Evolutionary conservation across 2,329 filamentous ascomycete genomes (phyloP), one percentile per base, ranked within the genome.

Genomic region (Nannizziopsis barbatae): DNA sequence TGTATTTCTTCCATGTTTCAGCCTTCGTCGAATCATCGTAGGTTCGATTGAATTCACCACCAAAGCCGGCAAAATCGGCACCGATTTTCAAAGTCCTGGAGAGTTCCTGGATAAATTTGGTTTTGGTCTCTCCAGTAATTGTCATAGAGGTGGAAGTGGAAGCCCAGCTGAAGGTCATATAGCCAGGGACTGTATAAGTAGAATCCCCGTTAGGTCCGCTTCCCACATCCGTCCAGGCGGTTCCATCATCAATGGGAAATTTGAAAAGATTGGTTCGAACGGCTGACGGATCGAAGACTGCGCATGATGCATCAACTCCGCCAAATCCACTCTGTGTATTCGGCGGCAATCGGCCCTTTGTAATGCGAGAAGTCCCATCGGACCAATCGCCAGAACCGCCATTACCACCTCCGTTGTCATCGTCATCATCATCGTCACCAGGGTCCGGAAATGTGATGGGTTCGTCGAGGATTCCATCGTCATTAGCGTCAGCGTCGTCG

Each of bases 141-240:
- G 43, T 45, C 43, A 45, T 45, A 1, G 43, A 45, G 14, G 43
- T 45, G 5, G 43, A 45, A 6, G 43, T 45, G 12, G 43, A 45
- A 38, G 43, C 43, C 43, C 43, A 45, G 35, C 43, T 45, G 35
- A 45, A 45, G 6, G 43, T 45, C 43, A 45, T 45, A 39, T 45
- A 45, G 2, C 43, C 43, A 5, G 43, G 43, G 35, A 45, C 43
- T 2, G 43, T 45, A 20, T 45, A 45, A 12, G 35, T 45, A 2
- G 43, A 45, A 18, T 45, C 35, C 11, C 43, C 43, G 38, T 32
- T 45, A 2, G 43, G 43, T 12, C 43, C 43, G 31, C 43, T 45
- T 5, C 43, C 43, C 2, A 45, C 43, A 32, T 45, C 43, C 30
- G 43, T 45, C 43, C 43, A 45, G 9, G 43, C 33, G 12, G 43